phyloP scores from a whole-genome alignment of 768 basidiomycete genomes.

The Myochromella boudieri region DNA sequence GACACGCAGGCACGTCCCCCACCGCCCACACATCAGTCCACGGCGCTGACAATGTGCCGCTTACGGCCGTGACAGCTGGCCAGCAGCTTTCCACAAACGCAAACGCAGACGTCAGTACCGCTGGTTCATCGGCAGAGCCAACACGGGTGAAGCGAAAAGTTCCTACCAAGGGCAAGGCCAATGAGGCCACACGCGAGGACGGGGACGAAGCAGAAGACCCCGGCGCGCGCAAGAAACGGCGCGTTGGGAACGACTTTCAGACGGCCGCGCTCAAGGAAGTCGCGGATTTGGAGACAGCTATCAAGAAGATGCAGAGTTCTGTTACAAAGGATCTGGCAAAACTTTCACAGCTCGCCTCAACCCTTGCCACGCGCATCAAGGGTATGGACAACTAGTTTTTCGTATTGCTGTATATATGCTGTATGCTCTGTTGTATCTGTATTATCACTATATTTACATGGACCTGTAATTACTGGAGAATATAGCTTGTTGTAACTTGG shows the following conservation, averaged over 20 bases:
- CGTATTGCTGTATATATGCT: neutral
- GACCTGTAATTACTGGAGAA: constrained; percentile 12
- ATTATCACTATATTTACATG: constrained; percentile 9
- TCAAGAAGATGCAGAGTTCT: constrained; percentile 32
- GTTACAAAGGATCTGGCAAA: constrained; percentile 35
- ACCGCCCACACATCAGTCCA: neutral
- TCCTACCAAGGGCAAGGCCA: constrained; percentile 29
- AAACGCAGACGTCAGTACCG: constrained; percentile 6
- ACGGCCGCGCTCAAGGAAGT: constrained; percentile 32
- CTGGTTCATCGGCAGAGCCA: constrained; percentile 14
- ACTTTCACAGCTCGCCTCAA: constrained; percentile 30
- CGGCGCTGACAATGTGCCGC: constrained; percentile 1
- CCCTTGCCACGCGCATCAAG: constrained; percentile 27
- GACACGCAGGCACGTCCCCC: constrained; percentile 33
- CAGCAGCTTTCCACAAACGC: constrained; percentile 6
- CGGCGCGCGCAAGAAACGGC: constrained; percentile 31
- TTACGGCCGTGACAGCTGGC: constrained; percentile 8
- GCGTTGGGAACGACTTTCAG: constrained; percentile 22
- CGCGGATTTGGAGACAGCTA: constrained; percentile 33
- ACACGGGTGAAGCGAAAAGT: constrained; percentile 26
- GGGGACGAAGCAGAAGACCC: constrained; percentile 32
- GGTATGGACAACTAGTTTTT: constrained; percentile 26
- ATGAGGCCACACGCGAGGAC: constrained; percentile 27
- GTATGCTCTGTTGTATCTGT: constrained; percentile 11
- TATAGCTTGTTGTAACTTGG: no score